Base-by-base conservation (phyloP, 1,284 basidiomycete genomes). In the Apiotrichum montevideense region DNA sequence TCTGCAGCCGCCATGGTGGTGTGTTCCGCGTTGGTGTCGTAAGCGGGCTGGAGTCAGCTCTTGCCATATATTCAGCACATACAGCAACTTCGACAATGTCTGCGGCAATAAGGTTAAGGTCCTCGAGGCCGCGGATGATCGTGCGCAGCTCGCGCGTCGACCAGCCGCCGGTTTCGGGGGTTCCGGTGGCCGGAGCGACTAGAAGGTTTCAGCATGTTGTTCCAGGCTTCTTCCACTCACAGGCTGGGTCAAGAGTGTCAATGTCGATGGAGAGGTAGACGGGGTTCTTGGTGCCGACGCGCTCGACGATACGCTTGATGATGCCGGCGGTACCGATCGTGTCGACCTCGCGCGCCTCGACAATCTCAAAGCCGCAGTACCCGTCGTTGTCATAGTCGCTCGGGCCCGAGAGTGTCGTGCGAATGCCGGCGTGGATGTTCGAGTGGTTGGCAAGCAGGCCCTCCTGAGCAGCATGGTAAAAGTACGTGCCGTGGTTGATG, bases 351-450 rank as follows among this genome's bases (percentile, higher is more conserved):
- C 64, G 61, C 1, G 71, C 67, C 44, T 70, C 65, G 33, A 74
- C 56, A 4, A 71, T 55, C 46, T 68, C 46, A 59, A 76, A 76
- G 1, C 74, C 74, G 39, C 64, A 68, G 5, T 68, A 61, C 13
- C 58, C 57, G 55, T 76, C 74, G 60, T 73, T 62, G n/a, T 64
- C 61, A 37, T 61, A 56, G 54, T 69, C 67, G 14, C 52, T 45
- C n/a, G 58, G 59, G 6, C 62, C 56, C 54, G 57, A 53, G 9
- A 58, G 56, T 14, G 60, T 55, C 4, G 64, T 66, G 7, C 65
- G 49, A 42, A 66, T 51, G n/a, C 65, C 65, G 2, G 59, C 61
- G 50, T 66, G 65, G 40, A 64, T 87, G 72, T 86, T 88, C 54
- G 83, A 82, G 62, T 86, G 67, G 35, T 66, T 62, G 13, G 63